Evolutionary conservation across 2,329 filamentous ascomycete species (phyloP), one percentile per base, ranked within the genome.

Genomic region (Ophiostoma ulmi): DNA sequence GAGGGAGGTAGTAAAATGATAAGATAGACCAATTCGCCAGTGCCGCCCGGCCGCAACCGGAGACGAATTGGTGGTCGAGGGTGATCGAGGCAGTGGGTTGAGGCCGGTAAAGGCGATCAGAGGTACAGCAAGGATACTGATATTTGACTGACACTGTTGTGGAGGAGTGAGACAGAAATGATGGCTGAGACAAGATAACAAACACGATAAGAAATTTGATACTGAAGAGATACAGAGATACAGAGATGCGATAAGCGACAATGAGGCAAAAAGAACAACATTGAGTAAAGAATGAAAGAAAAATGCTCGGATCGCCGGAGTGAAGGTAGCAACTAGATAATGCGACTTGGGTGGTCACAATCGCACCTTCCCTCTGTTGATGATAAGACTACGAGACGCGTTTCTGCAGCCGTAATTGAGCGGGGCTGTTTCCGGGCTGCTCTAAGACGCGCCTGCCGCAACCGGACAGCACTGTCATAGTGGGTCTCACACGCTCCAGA

Each of bases 21-120:
- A 22, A 22, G 6, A 65, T n/a, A 64, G n/a, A 41, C 61, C 58
- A 35, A 63, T 35, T 63, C 58, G 55, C 14, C 52, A 78, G 72
- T 75, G 52, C 41, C 52, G 48, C 14, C 68, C 13, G 52, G 70
- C 41, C 67, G 64, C 39, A 17, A 69, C 70, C 70, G 63, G 67
- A 67, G 67, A 71, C 70, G 35, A 67, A 52, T 22, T 61, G 68
- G 61, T 31, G 58, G 39, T 41, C 5, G 48, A 11, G 35, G 44
- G 41, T 44, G 41, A 44, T 17, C 26, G 48, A 55, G 10, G 20
- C 48, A 31, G 31, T 22, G 17, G 52, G 52, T 13, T 14, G 52
- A 26, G n/a, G n/a, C 22, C 7, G 26, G 26, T 26, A 26, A n/a
- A 26, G 44, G 67, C 58, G n/a, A 55, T 26, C 39, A 61, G 31